A percentile compares a stretch with the other conserved stretches of the same genome.
These are phyloP conservation scores for Blastocystis hominis DNA, from an alignment of 352 stramenopile species.

Conservation along the genomic window DNA sequence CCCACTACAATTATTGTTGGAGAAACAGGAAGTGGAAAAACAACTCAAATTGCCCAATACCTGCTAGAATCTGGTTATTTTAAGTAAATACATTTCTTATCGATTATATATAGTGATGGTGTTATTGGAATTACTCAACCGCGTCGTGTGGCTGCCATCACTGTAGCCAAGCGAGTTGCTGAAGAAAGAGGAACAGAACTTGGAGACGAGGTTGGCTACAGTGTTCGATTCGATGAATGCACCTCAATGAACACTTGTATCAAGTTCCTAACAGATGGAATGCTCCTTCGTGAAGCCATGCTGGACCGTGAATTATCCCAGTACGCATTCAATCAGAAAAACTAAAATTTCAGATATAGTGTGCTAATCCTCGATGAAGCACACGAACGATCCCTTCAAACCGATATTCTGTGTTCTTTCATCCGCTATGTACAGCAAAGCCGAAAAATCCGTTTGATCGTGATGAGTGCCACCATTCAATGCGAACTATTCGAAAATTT, in stretches of 20 bases:
- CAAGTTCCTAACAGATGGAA: constrained; percentile 91
- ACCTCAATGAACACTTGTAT: constrained; percentile 76
- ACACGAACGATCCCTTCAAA: constrained; percentile 92
- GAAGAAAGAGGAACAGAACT: constrained; percentile 67
- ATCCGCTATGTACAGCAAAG: constrained; percentile 71
- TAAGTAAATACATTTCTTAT: neutral
- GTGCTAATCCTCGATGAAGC: constrained; percentile 92
- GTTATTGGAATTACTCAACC: constrained; percentile 78
- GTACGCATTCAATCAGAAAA: constrained; percentile 62
- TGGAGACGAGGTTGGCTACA: constrained; percentile 73
- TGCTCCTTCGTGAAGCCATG: constrained; percentile 79
- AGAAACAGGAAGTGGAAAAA: no score
- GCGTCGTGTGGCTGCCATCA: no score
- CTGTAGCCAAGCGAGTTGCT: constrained; percentile 73
- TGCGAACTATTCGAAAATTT: constrained; percentile 73
- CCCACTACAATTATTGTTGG: constrained; percentile 70
- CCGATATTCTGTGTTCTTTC: constrained; percentile 83
- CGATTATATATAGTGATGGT: constrained; percentile 63
- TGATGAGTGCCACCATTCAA: constrained; percentile 78
- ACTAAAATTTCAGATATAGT: constrained; percentile 76
- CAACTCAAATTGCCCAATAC: constrained; percentile 78
- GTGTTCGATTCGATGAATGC: constrained; percentile 75
- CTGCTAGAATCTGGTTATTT: constrained; percentile 65
- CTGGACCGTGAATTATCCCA: constrained; percentile 64
- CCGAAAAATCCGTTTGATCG: constrained; percentile 71